Conservation (phyloP, 139 green algal species). For the Haematococcus lacustris region DNA sequence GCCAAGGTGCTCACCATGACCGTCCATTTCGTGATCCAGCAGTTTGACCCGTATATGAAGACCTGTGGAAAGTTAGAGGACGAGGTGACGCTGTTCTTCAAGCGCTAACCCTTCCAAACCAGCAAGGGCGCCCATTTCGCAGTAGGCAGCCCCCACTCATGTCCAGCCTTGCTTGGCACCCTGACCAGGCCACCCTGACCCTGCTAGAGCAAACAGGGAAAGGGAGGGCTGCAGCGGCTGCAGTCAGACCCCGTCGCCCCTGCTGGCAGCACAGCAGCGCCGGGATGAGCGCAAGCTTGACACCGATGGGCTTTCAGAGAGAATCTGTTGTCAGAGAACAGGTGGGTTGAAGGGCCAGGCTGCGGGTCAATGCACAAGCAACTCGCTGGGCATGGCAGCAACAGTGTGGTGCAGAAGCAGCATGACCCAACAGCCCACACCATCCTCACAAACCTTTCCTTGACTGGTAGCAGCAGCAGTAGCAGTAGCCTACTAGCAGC, state of each 20-base stretch:
- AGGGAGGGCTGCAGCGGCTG: constrained; percentile 40
- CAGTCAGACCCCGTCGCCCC: constrained; percentile 45
- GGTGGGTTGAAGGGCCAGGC: neutral
- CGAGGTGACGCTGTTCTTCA: constrained; percentile 83
- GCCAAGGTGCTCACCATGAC: constrained; percentile 88
- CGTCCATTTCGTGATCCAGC: constrained; percentile 73
- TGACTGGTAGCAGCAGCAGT: too few relatives aligned
- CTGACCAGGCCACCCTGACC: constrained; percentile 81
- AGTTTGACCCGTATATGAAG: constrained; percentile 72
- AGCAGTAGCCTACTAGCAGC: too few relatives aligned
- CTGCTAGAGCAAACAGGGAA: constrained; percentile 63
- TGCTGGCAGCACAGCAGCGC: constrained; percentile 41
- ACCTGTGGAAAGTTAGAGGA: constrained; percentile 74
- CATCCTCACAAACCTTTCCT: too few relatives aligned
- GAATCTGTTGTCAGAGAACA: constrained; percentile 37
- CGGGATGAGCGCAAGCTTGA: constrained; percentile 30
- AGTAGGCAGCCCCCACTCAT: constrained; percentile 87
- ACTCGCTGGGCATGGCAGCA: too few relatives aligned
- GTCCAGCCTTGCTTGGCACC: constrained; percentile 77
- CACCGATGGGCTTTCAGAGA: constrained; percentile 38
- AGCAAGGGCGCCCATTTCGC: constrained; percentile 83
- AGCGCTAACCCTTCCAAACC: constrained; percentile 91
- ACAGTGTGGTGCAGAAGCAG: too few relatives aligned
- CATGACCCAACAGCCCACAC: too few relatives aligned
- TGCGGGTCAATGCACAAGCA: too few relatives aligned